Base-by-base conservation (phyloP, 768 basidiomycete species). In the Phylloporus scabripes region DNA sequence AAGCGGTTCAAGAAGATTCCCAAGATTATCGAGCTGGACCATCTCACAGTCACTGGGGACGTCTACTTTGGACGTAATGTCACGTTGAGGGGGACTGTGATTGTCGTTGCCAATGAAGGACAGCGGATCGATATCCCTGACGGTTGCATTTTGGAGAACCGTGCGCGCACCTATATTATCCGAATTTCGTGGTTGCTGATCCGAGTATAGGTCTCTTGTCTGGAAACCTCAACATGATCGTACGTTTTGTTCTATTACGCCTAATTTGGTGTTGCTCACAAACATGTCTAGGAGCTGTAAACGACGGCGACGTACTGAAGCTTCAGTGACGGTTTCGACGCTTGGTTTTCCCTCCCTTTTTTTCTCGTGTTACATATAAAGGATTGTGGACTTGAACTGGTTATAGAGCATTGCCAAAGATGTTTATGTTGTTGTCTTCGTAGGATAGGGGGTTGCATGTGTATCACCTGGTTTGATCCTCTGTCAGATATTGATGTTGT, bases 1-100 rank as follows among this genome's bases (percentile, higher is more conserved):
- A 83, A 84, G 60, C 77, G 84, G 12, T 85, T 86, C 80, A 81
- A 82, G 70, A 79, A 80, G 64, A 84, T 87, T 48, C 85, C 85
- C 31, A 78, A 78, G 64, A 81, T 86, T 56, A 69, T 82, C 53
- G 85, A 87, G 64, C 74, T 85, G 39, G 85, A 86, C 68, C 85
- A 87, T 65, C 71, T 87, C 60, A 87, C 85, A 20, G 81, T 86
- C 48, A 77, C 80, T 24, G 82, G 83, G 23, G 82, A 84, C 55
- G 80, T 85, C 42, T 73, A 74, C 67, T 82, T 84, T 64, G 82
- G 83, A 43, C 76, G 82, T 61, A 80, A 81, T 56, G 75, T 81
- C 41, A 80, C 79, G 5, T 65, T 85, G 42, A 73, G 79, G 31
- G 82, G 83, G 11, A 86, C 84, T 32, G 82, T 84, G 58, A 85